Conservation (phyloP, 495 filamentous ascomycete genomes). For the Ramalina intermedia region DNA sequence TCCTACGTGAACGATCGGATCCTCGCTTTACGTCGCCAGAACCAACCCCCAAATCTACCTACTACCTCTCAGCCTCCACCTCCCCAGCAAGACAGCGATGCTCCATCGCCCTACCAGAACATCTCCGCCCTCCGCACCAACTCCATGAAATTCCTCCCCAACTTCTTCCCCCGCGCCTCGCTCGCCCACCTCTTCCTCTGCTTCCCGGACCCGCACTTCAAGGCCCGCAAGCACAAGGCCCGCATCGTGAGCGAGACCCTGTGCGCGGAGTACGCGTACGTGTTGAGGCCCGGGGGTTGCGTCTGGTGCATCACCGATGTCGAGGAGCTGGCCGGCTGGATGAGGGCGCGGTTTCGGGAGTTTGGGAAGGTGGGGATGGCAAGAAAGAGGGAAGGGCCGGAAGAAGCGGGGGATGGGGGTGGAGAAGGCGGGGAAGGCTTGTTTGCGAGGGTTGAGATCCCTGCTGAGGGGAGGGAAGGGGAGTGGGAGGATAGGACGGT, state of each 20-base stretch:
- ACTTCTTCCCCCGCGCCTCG: constrained; percentile 68
- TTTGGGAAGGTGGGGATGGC: constrained; percentile 42
- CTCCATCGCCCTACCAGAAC: constrained; percentile 53
- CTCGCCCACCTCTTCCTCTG: constrained; percentile 88
- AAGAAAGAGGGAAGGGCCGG: constrained; percentile 54
- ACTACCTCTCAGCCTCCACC: constrained; percentile 5
- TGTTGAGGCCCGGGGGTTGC: constrained; percentile 64
- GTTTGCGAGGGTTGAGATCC: constrained; percentile 7
- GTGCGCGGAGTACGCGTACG: constrained; percentile 87
- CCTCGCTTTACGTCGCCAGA: constrained; percentile 58
- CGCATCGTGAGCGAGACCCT: constrained; percentile 80
- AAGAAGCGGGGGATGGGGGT: constrained; percentile 57
- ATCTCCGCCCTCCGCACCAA: constrained; percentile 77
- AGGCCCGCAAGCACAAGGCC: constrained; percentile 90
- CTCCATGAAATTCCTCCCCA: constrained; percentile 96
- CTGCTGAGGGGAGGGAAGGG: constrained; percentile 9
- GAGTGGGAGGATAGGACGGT: constrained; percentile 13
- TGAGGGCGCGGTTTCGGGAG: constrained; percentile 66
- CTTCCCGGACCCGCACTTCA: constrained; percentile 98
- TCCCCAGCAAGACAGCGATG: constrained; percentile 3
- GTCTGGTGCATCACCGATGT: constrained; percentile 97
- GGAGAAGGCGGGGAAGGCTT: constrained; percentile 19
- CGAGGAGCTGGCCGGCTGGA: constrained; percentile 85
- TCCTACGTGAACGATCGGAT: constrained; percentile 81
- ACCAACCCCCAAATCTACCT: constrained; percentile 5